phyloP scores from a whole-genome alignment of 108 stramenopile genomes.

The Skeletonema grethae region DNA sequence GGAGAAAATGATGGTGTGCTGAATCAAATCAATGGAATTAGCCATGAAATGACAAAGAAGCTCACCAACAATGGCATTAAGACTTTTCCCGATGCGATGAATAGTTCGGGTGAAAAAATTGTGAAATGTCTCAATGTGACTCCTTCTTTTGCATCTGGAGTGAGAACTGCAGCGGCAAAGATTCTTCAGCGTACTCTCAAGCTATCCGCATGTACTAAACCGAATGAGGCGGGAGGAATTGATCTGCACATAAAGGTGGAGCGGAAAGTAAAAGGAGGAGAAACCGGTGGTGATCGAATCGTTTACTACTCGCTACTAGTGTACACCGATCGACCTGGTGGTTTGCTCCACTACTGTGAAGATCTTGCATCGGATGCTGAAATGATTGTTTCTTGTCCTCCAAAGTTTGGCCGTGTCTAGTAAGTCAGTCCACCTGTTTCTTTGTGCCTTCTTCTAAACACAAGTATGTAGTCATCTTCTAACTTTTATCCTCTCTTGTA shows the following conservation, averaged over 20 bases:
- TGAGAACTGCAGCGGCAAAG: slow-evolving; percentile 52
- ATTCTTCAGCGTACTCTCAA: slow-evolving; percentile 61
- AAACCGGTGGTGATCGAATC: slow-evolving; percentile 12
- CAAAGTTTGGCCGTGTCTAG: slow-evolving; percentile 57
- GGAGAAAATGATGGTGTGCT: slow-evolving; percentile 68
- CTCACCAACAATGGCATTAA: slow-evolving; percentile 59
- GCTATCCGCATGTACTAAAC: slow-evolving; percentile 52
- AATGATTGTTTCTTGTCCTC: slow-evolving; percentile 51
- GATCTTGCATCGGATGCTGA: slow-evolving; percentile 50
- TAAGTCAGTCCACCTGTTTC: not conserved
- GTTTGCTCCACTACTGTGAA: slow-evolving; percentile 58
- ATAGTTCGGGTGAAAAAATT: slow-evolving; percentile 47
- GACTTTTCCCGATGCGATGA: slow-evolving; percentile 75
- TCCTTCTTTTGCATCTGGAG: slow-evolving; percentile 59
- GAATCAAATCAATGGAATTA: slow-evolving; percentile 78
- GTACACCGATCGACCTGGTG: slow-evolving; percentile 69
- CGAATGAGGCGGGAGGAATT: slow-evolving; percentile 12
- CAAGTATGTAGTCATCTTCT: not conserved
- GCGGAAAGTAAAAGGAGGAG: slow-evolving; percentile 14
- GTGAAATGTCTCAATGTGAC: slow-evolving; percentile 51
- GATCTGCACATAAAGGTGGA: slow-evolving; percentile 34
- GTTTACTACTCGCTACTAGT: slow-evolving; percentile 69
- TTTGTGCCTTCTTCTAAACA: not conserved
- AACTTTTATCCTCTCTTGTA: not conserved
- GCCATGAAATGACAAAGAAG: slow-evolving; percentile 45